Conservation (phyloP, 225 moss, liverwort and hornwort species). For the Ulota crispa region DNA sequence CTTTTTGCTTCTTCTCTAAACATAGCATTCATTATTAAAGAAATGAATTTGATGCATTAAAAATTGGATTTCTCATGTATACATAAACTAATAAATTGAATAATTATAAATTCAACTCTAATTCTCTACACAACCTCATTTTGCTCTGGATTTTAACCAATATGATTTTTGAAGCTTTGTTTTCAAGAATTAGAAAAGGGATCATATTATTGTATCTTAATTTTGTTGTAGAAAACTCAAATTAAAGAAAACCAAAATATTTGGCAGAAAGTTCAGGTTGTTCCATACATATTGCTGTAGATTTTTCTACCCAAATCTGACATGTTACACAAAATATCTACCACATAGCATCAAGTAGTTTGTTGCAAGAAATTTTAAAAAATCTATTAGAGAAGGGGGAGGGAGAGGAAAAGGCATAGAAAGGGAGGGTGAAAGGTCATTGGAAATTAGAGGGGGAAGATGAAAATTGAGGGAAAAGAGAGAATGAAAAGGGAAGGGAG, state of each 20-base stretch:
- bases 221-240: not conserved
- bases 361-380: too few relatives aligned
- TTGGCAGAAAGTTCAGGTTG: not conserved
- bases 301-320: too few relatives aligned
- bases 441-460: too few relatives aligned
- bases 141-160: not conserved
- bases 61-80: too few relatives aligned
- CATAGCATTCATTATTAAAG: accelerated
- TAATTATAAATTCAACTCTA: not conserved
- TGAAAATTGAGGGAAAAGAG: too few relatives aligned
- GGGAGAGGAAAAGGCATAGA: too few relatives aligned
- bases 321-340: too few relatives aligned
- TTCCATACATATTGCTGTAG: not conserved
- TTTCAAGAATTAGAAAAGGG: not conserved
- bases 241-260: accelerated
- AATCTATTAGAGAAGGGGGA: too few relatives aligned
- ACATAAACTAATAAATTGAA: too few relatives aligned
- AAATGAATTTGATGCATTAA: not conserved
- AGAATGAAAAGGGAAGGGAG: too few relatives aligned
- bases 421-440: too few relatives aligned
- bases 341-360: too few relatives aligned
- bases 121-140: not conserved
- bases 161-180: accelerated
- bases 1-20: slow-evolving; percentile 26
- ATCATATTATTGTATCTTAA: accelerated